Evolutionary conservation across 2,329 filamentous ascomycete genomes (phyloP), one percentile per base, ranked within the genome.

Genomic region (Davidsoniella eucalypti): DNA sequence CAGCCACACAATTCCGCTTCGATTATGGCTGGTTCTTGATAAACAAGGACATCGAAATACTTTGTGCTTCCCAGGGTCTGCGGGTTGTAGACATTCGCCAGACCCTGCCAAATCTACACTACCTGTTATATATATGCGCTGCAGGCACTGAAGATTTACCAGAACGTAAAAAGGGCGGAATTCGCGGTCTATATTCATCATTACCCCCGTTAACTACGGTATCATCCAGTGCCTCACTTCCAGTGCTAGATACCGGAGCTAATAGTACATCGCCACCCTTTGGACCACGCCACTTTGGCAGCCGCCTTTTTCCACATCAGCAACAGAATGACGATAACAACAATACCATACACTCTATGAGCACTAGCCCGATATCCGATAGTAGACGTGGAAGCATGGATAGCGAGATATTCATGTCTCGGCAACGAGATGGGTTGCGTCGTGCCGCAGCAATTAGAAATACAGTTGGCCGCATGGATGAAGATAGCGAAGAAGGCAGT

Each of bases 1-100:
- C 60, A 0, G 74, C 76, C 2, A 78, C 87, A 0, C 78, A 87
- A 43, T 96, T 90, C 67, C 80, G 90, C 2, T 96, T 96, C 63
- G 90, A 96, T 58, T 98, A 96, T 62, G 92, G 73, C 9, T 92
- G 94, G 61, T 98, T 96, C 59, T 69, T 96, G n/a, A 73, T 98
- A 12, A 96, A 96, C 67, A 95, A 96, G 65, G 71, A 96, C 60
- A 88, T 98, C 51, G 88, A 96, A 58, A 65, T 71, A 0, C 67
- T 82, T 3, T 80, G 77, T 53, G 66, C 69, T 3, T 69, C 72
- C 1, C 80, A 87, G 56, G 82, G 82, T 0, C 68, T 95, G 10
- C 80, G 82, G 44, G 80, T 94, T 1, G 74, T 95, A 55, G 92
- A 98, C 59, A 87, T 95, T 16, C 76, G 92, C 4, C 87, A 96